Evolutionary conservation across 139 green algal genomes (phyloP), one percentile per base, ranked within the genome.

Genomic region (Chlorella sorokiniana): DNA sequence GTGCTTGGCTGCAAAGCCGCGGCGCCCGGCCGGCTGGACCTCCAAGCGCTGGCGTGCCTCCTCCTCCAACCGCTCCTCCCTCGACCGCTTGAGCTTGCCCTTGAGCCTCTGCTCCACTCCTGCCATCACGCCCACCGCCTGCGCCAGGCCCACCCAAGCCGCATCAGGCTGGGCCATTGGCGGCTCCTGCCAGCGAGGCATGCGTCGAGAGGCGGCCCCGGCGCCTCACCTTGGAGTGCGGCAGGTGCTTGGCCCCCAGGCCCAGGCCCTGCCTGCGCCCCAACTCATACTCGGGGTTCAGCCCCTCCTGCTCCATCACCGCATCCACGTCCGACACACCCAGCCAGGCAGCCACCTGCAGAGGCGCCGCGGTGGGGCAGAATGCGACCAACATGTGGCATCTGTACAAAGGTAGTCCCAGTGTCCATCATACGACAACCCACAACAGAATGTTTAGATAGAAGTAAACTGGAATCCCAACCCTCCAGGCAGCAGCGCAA

Each of bases 311-410:
- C 44, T 80, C 59, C 71, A 84, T 52, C 68, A 69, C 79, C 33
- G 16, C 79, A 4, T 69, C 79, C 23, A 84, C 67, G 11, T 83
- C 48, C 14, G 8, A 59, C 23, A 84, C 42, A 4, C 79, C 79
- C 70, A 84, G 35, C 79, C 79, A 84, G 29, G 45, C 79, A 4
- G 79, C 79, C 59, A 76, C 79, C 79, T 84, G 79, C 42, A 61
- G 10, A 51, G n/a, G 3, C 18, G n/a, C n/a, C n/a, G n/a, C n/a
- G n/a, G n/a, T n/a, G 48, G 48, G 48, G 48, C 16, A 25, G 48
- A 59, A 59, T 59, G 48, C 48, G 16, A 16, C 48, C 16, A 59
- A 16, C 48, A 59, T 59, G 16, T 59, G 48, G 48, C 48, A 59
- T 59, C 16, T n/a, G n/a, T n/a, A n/a, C n/a, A n/a, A n/a, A n/a